A percentile compares a stretch with the other conserved stretches of the same genome.
Evolutionary conservation across 768 basidiomycete species (phyloP).

Genomic region (Multifurca ochricompacta): DNA sequence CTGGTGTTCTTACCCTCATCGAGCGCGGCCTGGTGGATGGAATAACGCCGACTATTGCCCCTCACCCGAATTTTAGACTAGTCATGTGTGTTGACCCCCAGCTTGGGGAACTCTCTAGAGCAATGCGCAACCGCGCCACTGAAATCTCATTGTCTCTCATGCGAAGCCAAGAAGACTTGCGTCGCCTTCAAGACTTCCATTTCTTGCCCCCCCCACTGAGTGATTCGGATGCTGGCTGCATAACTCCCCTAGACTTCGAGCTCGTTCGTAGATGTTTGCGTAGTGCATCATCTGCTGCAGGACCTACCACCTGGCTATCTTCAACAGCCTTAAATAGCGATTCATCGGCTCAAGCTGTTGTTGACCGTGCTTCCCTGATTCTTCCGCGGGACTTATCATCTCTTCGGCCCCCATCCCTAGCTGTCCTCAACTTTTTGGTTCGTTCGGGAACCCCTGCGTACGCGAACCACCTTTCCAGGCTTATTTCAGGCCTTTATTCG

Average conservation of each 20-base stretch:
- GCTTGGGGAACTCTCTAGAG: slow-evolving; percentile 89
- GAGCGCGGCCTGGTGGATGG: slow-evolving; percentile 85
- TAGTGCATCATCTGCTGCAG: neutral
- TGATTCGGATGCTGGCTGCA: neutral
- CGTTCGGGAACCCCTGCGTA: slow-evolving; percentile 16
- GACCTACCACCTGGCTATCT: neutral
- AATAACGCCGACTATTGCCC: slow-evolving; percentile 60
- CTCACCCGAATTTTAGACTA: slow-evolving; percentile 84
- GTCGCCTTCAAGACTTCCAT: slow-evolving; percentile 11
- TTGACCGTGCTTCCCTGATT: slow-evolving; percentile 4
- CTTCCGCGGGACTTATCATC: neutral
- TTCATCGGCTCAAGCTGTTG: neutral
- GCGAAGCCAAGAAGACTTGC: slow-evolving; percentile 11
- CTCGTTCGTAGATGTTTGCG: slow-evolving; percentile 12
- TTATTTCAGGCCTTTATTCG: slow-evolving; percentile 8
- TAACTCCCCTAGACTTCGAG: slow-evolving; percentile 12
- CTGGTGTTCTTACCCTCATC: slow-evolving; percentile 76
- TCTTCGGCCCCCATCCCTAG: neutral
- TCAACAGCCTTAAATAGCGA: slow-evolving; percentile 3
- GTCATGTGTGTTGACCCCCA: slow-evolving; percentile 93
- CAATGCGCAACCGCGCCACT: slow-evolving; percentile 96
- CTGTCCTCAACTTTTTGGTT: slow-evolving; percentile 2
- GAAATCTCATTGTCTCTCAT: slow-evolving; percentile 54
- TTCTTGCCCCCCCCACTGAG: neutral
- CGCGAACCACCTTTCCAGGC: slow-evolving; percentile 1